Conservation (phyloP, 305 asterid genomes). For the Fraxinus platypoda region DNA sequence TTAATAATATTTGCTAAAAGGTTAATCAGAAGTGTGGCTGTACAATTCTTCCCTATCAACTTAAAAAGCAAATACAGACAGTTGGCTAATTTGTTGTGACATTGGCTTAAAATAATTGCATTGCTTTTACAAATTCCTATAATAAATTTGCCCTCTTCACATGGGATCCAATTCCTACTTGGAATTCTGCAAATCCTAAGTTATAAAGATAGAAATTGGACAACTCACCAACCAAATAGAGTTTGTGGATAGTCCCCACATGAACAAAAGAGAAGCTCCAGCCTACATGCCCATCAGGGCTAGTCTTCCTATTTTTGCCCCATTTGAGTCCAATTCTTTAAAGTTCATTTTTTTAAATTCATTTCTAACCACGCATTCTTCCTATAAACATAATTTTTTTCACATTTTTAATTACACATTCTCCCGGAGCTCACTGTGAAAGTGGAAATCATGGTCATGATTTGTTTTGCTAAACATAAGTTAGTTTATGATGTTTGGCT, state of each 20-base stretch:
- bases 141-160: constrained; percentile 28
- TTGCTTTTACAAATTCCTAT: constrained; percentile 1
- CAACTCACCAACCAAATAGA: constrained; percentile 29
- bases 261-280: neutral
- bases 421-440: neutral
- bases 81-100: constrained; percentile 23
- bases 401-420: no score
- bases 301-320: neutral
- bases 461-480: constrained; percentile 22
- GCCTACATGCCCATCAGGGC: constrained; percentile 22
- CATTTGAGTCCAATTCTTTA: neutral
- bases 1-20: neutral
- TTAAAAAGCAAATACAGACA: neutral
- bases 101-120: constrained; percentile 23
- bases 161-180: constrained; percentile 26
- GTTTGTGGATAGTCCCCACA: neutral
- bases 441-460: constrained; percentile 7
- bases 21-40: neutral
- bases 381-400: no score
- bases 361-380: no score
- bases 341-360: no score
- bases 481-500: constrained; percentile 10
- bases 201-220: constrained; percentile 17
- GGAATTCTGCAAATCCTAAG: constrained; percentile 11
- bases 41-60: neutral